Conservation (phyloP, 768 basidiomycete genomes). For the Leucosporidium scottii region DNA sequence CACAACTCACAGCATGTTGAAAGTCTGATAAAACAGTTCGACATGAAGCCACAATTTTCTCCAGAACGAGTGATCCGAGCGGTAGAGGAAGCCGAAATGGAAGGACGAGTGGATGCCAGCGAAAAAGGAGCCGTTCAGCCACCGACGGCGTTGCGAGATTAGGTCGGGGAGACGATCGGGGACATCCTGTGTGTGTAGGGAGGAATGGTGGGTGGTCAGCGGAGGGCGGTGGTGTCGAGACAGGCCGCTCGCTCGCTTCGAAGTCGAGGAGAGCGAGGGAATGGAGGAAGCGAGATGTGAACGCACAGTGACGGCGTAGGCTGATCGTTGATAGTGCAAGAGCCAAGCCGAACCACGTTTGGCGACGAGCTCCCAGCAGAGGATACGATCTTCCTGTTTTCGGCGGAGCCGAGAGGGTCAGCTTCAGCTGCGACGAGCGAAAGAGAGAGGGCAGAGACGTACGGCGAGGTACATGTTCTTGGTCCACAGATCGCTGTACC, state of each 20-base stretch:
- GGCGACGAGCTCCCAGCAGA: conserved; percentile 97
- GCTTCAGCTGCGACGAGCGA: conserved; percentile 44
- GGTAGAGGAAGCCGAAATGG: conserved; percentile 92
- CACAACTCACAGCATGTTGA: conserved; percentile 58
- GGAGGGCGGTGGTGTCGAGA: too few species aligned
- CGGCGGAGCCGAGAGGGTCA: conserved; percentile 57
- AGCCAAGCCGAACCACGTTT: conserved; percentile 86
- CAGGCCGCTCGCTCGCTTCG: too few species aligned
- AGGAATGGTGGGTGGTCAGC: not conserved
- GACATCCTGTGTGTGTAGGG: conserved; percentile 1
- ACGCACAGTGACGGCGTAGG: conserved; percentile 66
- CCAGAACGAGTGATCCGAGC: conserved; percentile 70
- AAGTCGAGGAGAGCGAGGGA: too few species aligned
- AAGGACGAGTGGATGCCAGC: conserved; percentile 73
- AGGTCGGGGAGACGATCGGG: conserved; percentile 29
- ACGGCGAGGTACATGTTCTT: conserved; percentile 73
- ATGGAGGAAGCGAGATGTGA: not conserved
- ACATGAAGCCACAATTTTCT: conserved; percentile 93
- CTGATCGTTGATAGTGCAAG: conserved; percentile 91
- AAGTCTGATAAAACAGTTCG: conserved; percentile 82
- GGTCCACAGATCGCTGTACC: conserved; percentile 66
- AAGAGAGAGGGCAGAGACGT: conserved; percentile 49
- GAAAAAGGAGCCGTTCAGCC: conserved; percentile 90
- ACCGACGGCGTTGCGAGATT: conserved; percentile 42
- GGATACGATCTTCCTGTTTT: conserved; percentile 58